A percentile compares a stretch with the other conserved stretches of the same genome.
These are phyloP conservation scores for Aspergillus bombycis DNA, from an alignment of 2,329 filamentous ascomycete genomes.

Conservation along the genomic window DNA sequence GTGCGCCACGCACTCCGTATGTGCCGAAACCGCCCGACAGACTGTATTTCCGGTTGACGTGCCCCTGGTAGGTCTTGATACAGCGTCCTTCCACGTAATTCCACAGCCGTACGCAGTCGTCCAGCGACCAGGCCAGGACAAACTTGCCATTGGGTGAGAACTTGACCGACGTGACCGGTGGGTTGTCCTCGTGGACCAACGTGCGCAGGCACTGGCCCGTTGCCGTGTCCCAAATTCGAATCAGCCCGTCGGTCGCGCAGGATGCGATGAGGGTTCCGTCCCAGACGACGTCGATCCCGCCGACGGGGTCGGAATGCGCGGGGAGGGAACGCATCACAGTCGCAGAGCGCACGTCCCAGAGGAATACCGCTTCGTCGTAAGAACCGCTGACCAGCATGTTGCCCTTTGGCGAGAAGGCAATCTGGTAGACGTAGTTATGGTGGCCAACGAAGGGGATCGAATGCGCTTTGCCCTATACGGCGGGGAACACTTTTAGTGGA, in stretches of 20 bases:
- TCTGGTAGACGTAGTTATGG: constrained; percentile 92
- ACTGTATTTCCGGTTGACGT: constrained; percentile 80
- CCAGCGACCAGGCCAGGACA: constrained; percentile 87
- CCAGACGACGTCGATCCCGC: constrained; percentile 87
- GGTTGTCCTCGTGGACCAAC: constrained; percentile 94
- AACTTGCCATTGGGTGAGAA: constrained; percentile 95
- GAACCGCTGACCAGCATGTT: constrained; percentile 95
- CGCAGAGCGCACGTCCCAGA: constrained; percentile 93
- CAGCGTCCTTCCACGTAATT: constrained; percentile 90
- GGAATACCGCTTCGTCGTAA: constrained; percentile 94
- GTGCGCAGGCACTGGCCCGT: constrained; percentile 95
- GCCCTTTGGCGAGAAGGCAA: constrained; percentile 96
- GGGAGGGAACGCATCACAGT: constrained; percentile 87
- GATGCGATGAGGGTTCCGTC: constrained; percentile 92
- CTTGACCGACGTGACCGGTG: constrained; percentile 82
- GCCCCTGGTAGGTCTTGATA: constrained; percentile 96
- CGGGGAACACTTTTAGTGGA: constrained; percentile 1
- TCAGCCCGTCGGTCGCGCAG: constrained; percentile 87
- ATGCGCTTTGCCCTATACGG: constrained; percentile 55
- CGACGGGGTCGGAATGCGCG: constrained; percentile 92
- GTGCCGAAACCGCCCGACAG: constrained; percentile 82
- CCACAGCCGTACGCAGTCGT: constrained; percentile 89
- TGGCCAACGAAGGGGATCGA: constrained; percentile 74
- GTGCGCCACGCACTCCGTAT: constrained; percentile 50
- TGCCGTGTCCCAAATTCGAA: constrained; percentile 92